Base-by-base conservation (phyloP, 257 asterid genomes). In the Striga asiatica region DNA sequence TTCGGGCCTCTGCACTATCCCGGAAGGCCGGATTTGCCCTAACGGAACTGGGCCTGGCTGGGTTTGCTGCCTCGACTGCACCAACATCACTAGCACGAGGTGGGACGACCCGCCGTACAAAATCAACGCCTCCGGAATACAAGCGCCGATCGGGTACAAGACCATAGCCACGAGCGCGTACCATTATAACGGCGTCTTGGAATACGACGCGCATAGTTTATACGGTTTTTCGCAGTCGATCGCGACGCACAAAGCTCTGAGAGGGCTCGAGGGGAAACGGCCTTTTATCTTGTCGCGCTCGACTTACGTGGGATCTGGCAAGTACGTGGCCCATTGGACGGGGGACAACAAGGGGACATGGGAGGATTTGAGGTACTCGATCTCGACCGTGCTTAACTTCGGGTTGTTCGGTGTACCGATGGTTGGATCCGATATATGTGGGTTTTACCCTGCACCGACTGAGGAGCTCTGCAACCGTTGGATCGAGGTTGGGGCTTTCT, bases 81-180 rank as follows among this genome's bases (percentile, higher is more conserved):
- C 78, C 72, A 91, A 91, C 60, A 45, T 87, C 1, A 91, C 96
- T 1, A 43, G 4, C 1, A 91, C 98, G 0, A 80, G 50, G 48
- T 91, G 98, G 98, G 99, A 92, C 22, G 93, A 92, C 46, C 95
- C 99, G 0, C 99, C 97, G 2, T 92, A 88, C 78, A 84, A 82
- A 83, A 92, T 92, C 19, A 92, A 92, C 20, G 95, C 95, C 2
- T 82, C 97, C 1, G 99, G 97, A 2, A 73, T 74, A 56, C 66
- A 71, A 22, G 94, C 78, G 0, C 84, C 92, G 0, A 62, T 89
- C 0, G 97, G 97, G 32, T 84, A 75, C 78, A 92, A 92, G 62
- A 92, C 99, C 6, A 88, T 88, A 41, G 95, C 95, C 1, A 92
- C 94, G 0, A 84, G 94, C 22, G 94, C 97, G 1, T 56, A 61